Percentiles rank a stretch among this genome's conserved stretches.
Evolutionary conservation across 495 filamentous ascomycete genomes (phyloP).

Genomic region (Neurospora tetraspora): DNA sequence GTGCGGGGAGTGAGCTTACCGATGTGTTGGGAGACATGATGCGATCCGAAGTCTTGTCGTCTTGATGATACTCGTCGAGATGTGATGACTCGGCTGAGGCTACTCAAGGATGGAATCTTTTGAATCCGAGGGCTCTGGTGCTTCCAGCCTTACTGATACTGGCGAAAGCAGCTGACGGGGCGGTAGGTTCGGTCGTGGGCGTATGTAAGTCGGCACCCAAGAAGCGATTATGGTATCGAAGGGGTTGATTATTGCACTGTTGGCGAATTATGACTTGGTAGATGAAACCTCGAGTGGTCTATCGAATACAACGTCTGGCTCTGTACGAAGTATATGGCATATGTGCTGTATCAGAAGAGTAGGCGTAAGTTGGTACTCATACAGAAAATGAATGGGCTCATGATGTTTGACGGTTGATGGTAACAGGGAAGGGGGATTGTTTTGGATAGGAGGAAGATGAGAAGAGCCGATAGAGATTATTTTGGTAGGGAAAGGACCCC

Average conservation of each 20-base stretch:
- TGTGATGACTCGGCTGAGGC: not conserved
- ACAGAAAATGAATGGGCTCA: not conserved
- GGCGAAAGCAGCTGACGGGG: not conserved
- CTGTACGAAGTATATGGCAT: not conserved
- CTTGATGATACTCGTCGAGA: not conserved
- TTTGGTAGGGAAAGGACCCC: not conserved
- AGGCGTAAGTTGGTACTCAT: not conserved
- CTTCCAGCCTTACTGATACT: not conserved
- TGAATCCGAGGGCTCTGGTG: not conserved
- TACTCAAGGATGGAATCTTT: not conserved
- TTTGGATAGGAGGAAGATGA: not conserved
- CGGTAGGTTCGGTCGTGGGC: not conserved
- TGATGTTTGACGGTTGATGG: not conserved
- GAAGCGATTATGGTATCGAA: not conserved
- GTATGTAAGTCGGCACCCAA: not conserved
- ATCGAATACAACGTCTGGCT: not conserved
- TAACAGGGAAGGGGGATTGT: not conserved
- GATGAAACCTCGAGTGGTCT: not conserved
- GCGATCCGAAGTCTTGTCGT: not conserved
- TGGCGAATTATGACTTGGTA: not conserved
- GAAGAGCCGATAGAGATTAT: not conserved
- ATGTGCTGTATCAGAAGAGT: not conserved
- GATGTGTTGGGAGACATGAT: not conserved
- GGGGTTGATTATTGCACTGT: not conserved
- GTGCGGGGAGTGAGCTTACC: not conserved